A percentile compares a stretch with the other conserved stretches of the same genome.
phyloP scores from a whole-genome alignment of 257 asterid species.

The Ajuga chamaepitys region DNA sequence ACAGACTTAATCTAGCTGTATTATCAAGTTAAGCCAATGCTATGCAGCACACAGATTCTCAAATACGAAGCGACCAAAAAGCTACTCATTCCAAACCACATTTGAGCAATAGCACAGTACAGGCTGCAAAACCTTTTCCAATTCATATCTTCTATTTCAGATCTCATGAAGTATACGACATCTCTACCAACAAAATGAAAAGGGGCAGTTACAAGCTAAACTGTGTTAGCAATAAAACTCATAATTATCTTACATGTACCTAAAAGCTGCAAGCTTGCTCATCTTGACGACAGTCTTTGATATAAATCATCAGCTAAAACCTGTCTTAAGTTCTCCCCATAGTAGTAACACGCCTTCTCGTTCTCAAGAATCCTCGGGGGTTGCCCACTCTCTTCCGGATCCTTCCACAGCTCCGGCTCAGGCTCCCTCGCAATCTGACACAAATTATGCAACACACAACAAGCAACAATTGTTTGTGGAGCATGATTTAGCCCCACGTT shows the following conservation, averaged over 20 bases:
- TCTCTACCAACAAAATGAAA: conserved; percentile 6
- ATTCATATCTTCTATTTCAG: conserved; percentile 5
- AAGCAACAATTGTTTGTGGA: conserved; percentile 92
- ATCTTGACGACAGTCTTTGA: conserved; percentile 80
- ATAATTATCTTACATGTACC: conserved; percentile 22
- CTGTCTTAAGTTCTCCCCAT: conserved; percentile 78
- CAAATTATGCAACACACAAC: conserved; percentile 93
- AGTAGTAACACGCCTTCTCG: conserved; percentile 65
- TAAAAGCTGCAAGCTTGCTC: conserved; percentile 13
- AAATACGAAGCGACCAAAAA: neutral
- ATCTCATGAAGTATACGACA: conserved; percentile 4
- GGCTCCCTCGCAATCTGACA: conserved; percentile 98
- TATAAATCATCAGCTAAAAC: conserved; percentile 86
- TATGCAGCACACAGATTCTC: neutral
- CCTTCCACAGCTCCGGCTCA: conserved; percentile 94
- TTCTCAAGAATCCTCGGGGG: conserved; percentile 74
- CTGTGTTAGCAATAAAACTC: conserved; percentile 21
- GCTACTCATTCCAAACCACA: conserved; percentile 3
- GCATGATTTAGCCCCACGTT: conserved; percentile 87
- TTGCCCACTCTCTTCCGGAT: conserved; percentile 85
- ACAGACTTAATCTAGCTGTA: neutral
- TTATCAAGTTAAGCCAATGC: neutral
- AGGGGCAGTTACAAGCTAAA: conserved; percentile 2
- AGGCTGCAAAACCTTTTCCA: neutral
- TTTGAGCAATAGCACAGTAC: neutral